phyloP scores from a whole-genome alignment of 2,329 filamentous ascomycete species.

The Aureobasidium sp. region DNA sequence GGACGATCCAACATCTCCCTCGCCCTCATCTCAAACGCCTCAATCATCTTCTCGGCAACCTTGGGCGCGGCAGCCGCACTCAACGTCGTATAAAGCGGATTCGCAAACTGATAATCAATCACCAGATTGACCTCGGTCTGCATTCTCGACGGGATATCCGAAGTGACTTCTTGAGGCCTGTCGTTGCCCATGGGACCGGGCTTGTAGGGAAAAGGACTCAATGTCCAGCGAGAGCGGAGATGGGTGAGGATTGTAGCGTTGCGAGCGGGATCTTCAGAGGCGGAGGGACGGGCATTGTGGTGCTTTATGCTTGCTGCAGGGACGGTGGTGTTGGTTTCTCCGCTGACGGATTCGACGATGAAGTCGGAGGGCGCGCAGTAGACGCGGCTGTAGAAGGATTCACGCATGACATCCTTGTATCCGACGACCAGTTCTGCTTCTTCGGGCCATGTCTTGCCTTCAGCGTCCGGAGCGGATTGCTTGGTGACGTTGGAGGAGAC shows the following conservation, averaged over 20 bases:
- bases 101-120: constrained; percentile 77
- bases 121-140: constrained; percentile 66
- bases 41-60: constrained; percentile 80
- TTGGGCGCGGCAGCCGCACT: constrained; percentile 75
- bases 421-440: constrained; percentile 74
- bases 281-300: constrained; percentile 28
- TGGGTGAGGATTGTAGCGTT: constrained; percentile 50
- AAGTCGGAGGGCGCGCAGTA: constrained; percentile 60
- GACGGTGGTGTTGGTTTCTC: constrained; percentile 43
- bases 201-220: constrained; percentile 43
- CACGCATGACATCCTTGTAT: constrained; percentile 70
- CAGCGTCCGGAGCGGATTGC: constrained; percentile 51
- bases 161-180: constrained; percentile 34
- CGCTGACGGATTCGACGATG: constrained; percentile 70
- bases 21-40: constrained; percentile 82
- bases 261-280: constrained; percentile 29
- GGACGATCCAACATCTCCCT: constrained; percentile 39
- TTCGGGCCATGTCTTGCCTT: constrained; percentile 54
- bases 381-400: constrained; percentile 72
- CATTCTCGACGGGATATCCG: constrained; percentile 29
- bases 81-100: constrained; percentile 76
- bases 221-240: constrained; percentile 61
- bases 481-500: constrained; percentile 65
- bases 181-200: constrained; percentile 20
- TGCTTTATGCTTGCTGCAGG: constrained; percentile 32